Conservation (phyloP, 1,284 basidiomycete species). For the Phenoliferia sp. region DNA sequence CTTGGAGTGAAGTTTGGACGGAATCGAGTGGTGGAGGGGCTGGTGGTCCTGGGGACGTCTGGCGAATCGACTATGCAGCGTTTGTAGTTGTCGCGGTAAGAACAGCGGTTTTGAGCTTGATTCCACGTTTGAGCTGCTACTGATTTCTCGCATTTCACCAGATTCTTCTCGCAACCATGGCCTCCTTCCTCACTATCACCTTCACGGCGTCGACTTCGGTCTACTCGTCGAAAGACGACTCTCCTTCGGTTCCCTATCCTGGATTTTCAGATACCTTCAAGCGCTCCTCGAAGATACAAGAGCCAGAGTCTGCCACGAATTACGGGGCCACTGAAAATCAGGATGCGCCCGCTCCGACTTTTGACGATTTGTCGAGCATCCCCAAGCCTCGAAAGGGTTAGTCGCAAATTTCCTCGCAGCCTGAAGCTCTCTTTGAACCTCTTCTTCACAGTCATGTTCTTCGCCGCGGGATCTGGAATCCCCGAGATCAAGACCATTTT, state of each 20-base stretch:
- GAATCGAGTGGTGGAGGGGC: background rate
- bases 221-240: conserved; percentile 72
- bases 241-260: conserved; percentile 15
- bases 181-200: conserved; percentile 75
- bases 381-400: conserved; percentile 52
- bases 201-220: conserved; percentile 84
- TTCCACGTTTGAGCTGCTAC: background rate
- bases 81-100: conserved; percentile 75
- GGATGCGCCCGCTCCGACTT: background rate
- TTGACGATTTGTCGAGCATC: background rate
- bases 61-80: conserved; percentile 60
- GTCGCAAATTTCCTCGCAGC: too few relatives aligned
- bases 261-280: conserved; percentile 13
- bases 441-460: conserved; percentile 81
- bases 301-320: background rate
- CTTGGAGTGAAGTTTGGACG: conserved; percentile 30
- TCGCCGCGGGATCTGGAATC: conserved; percentile 87
- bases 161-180: conserved; percentile 65
- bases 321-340: background rate
- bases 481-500: conserved; percentile 97
- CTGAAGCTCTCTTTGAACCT: too few relatives aligned
- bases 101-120: conserved; percentile 11
- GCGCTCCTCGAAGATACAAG: background rate
- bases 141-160: conserved; percentile 38
- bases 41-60: conserved; percentile 38